phyloP scores from a whole-genome alignment of 108 stramenopile species.

The Bacterosira constricta region DNA sequence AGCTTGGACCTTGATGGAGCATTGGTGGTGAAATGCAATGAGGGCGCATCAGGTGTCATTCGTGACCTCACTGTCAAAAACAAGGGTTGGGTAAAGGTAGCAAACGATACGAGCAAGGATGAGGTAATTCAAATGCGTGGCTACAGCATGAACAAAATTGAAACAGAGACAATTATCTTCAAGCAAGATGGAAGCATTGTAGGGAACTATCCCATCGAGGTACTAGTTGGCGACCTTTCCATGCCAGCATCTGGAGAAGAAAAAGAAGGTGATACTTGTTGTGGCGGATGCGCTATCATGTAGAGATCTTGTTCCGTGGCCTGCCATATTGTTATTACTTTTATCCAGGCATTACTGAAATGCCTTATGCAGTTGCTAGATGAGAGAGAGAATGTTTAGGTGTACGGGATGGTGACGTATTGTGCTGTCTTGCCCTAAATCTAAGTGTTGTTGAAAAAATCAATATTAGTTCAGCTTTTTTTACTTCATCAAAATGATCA shows the following conservation, averaged over 20 bases:
- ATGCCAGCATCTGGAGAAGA: slow-evolving; percentile 24
- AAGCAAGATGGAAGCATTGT: slow-evolving; percentile 55
- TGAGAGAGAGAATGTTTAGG: too few relatives aligned
- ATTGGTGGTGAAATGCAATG: slow-evolving; percentile 71
- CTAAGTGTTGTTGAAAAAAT: too few relatives aligned
- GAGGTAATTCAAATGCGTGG: slow-evolving; percentile 84
- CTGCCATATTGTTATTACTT: not conserved
- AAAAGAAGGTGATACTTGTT: slow-evolving; percentile 24
- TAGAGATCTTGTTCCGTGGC: too few relatives aligned
- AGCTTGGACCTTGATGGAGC: slow-evolving; percentile 86
- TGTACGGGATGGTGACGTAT: too few relatives aligned
- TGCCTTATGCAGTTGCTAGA: too few relatives aligned
- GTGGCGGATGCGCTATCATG: slow-evolving; percentile 34
- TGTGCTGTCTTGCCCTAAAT: too few relatives aligned
- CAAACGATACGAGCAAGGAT: slow-evolving; percentile 28
- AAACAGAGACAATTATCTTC: slow-evolving; percentile 50
- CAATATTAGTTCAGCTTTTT: too few relatives aligned
- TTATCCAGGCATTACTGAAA: not conserved
- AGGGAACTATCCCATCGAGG: slow-evolving; percentile 21
- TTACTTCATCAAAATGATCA: too few relatives aligned
- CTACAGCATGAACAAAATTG: slow-evolving; percentile 56
- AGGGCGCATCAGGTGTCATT: slow-evolving; percentile 60
- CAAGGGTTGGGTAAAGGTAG: slow-evolving; percentile 70
- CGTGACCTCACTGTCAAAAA: slow-evolving; percentile 68
- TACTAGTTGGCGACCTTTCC: slow-evolving; percentile 15